Conservation (phyloP, 345 rosid genomes). For the Cardamine chenopodiifolia region DNA sequence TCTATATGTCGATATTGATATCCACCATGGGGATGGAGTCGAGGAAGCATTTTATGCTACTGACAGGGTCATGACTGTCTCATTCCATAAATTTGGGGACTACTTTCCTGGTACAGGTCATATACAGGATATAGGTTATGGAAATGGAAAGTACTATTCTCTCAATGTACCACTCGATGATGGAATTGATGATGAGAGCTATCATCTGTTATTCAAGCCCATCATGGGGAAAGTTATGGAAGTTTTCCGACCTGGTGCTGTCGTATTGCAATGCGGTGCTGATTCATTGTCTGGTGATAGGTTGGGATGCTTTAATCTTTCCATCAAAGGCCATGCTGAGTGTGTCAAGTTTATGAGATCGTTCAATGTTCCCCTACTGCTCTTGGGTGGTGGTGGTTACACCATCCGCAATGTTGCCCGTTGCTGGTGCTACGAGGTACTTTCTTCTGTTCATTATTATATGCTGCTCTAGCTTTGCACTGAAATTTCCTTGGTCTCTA, state of each 20-base stretch:
- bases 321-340: slow-evolving; percentile 81
- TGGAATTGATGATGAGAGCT: slow-evolving; percentile 78
- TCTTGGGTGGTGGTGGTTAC: slow-evolving; percentile 78
- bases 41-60: slow-evolving; percentile 80
- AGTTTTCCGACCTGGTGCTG: slow-evolving; percentile 65
- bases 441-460: slow-evolving; percentile 11
- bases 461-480: slow-evolving; percentile 13
- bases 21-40: slow-evolving; percentile 73
- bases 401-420: slow-evolving; percentile 80
- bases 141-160: slow-evolving; percentile 64
- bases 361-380: slow-evolving; percentile 66
- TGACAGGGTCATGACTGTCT: slow-evolving; percentile 74
- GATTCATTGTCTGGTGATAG: slow-evolving; percentile 75
- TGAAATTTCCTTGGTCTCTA: slow-evolving; percentile 10
- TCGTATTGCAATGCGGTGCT: slow-evolving; percentile 71
- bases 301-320: slow-evolving; percentile 70
- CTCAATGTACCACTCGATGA: slow-evolving; percentile 72
- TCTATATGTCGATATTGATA: slow-evolving; percentile 69
- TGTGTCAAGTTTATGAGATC: slow-evolving; percentile 78
- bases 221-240: slow-evolving; percentile 70
- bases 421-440: slow-evolving; percentile 79
- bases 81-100: slow-evolving; percentile 73
- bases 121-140: slow-evolving; percentile 57
- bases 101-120: slow-evolving; percentile 72
- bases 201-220: slow-evolving; percentile 68